phyloP scores from a whole-genome alignment of 169 alveolate species.

The Plasmodium ovale region DNA sequence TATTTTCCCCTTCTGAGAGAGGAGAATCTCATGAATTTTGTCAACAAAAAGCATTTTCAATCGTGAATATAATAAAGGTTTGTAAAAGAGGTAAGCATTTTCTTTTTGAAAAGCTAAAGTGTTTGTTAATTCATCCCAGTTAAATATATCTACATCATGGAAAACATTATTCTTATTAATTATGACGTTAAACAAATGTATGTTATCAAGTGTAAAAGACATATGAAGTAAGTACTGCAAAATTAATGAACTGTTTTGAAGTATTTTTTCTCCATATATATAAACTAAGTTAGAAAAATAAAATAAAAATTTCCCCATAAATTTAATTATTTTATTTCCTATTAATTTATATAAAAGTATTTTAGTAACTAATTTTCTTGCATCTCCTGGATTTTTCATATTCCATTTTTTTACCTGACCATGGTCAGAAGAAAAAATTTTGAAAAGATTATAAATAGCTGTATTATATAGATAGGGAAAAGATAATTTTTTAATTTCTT shows the following conservation, averaged over 20 bases:
- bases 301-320: constrained; percentile 51
- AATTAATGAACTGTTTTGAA: background rate
- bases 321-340: constrained; percentile 53
- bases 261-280: constrained; percentile 34
- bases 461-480: constrained; percentile 58
- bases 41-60: constrained; percentile 25
- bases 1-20: background rate
- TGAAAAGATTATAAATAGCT: constrained; percentile 63
- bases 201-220: constrained; percentile 62
- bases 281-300: constrained; percentile 31
- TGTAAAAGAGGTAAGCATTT: background rate
- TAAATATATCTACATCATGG: constrained; percentile 22
- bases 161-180: constrained; percentile 32
- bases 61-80: constrained; percentile 55
- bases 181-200: constrained; percentile 53
- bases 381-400: constrained; percentile 66
- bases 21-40: background rate
- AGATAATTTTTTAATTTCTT: constrained; percentile 41
- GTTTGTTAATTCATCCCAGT: constrained; percentile 45
- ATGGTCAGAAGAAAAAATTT: constrained; percentile 25
- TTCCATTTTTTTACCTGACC: constrained; percentile 60
- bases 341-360: constrained; percentile 36
- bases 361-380: constrained; percentile 61
- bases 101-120: constrained; percentile 24
- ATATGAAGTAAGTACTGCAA: constrained; percentile 57